Evolutionary conservation across 169 alveolate genomes (phyloP), one percentile per base, ranked within the genome.

Genomic region (Plasmodium vivax): DNA sequence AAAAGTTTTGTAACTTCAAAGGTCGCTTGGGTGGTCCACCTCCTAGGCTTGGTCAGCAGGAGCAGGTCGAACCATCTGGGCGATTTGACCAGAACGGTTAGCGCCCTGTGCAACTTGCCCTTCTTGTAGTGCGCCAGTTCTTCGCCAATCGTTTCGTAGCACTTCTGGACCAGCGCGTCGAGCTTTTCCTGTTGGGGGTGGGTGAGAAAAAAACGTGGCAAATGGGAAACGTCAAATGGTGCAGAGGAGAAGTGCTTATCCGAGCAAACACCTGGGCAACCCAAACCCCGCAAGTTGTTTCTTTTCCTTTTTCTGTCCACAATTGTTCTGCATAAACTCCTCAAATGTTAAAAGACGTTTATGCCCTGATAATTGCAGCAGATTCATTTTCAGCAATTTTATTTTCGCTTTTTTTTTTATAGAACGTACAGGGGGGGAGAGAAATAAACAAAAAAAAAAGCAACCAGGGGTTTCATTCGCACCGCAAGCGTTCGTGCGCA

Each of bases 11-110:
- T 98, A 0, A 99, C 99, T 82, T 98, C 99, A 92, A 94, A 96
- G 97, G 98, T 97, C 27, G 99, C 99, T 82, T 98, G 98, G 27
- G 99, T 98, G 51, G 99, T 95, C 99, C 99, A 99, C 85, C 98
- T 96, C 47, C 96, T 96, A 9, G 99, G 99, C 77, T 96, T 97
- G 3, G 99, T 98, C 79, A 98, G 94, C 85, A 96, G 95, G 27
- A 99, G 82, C 19, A 98, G 92, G 87, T 98, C 99, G 94, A 97
- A 98, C 99, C 99, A 99, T 92, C 98, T 98, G 45, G 98, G 98
- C 34, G 98, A 95, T 32, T 97, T 96, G 14, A 99, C 99, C 68
- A 99, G 95, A 1, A 98, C 96, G 85, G 97, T 98, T 83, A 99
- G 98, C 12, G 99, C 99, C 95, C 98, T 98, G 38, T 99, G 99